Base-by-base conservation (phyloP, 257 asterid genomes). In the Lycium ferocissimum region DNA sequence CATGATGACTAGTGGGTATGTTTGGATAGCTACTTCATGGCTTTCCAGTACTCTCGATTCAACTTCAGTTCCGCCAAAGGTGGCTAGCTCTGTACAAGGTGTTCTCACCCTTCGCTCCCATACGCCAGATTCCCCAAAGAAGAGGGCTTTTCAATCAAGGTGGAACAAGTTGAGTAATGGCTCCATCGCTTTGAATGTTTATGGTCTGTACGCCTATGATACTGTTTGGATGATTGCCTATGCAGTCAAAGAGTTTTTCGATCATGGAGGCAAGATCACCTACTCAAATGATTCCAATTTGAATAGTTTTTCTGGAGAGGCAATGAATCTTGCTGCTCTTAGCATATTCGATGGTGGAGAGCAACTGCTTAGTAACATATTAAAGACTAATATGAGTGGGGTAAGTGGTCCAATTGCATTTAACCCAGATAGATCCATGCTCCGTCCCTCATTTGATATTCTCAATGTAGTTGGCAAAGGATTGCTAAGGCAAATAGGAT, bases 11-110 rank as follows among this genome's bases (percentile, higher is more conserved):
- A 87, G 72, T 75, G 99, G 93, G 18, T 94, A 93, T 75, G 98
- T 94, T 47, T 95, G 98, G 99, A 90, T 95, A 79, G 94, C 97
- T 57, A 91, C 97, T 15, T 33, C 91, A 86, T 95, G 98, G 99
- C 89, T 95, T 71, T 93, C 99, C 13, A 89, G 95, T 20, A 91
- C 88, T 7, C 80, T 95, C 56, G 99, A 95, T 85, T 90, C 97
- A 37, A 70, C 70, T 7, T 87, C 88, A 14, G 47, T 84, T 84
- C 59, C 92, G 63, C 82, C 63, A 12, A 80, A 88, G 47, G 57
- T 35, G 37, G 84, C 87, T 26, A 87, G 79, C 72, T 84, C 95
- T 61, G 82, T 94, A 54, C 97, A 91, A 87, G 99, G 98, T 15
- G 95, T 89, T 63, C 89, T 95, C 79, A 82, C 95, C 0, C 86